Percentiles rank a stretch among this genome's conserved stretches.
Evolutionary conservation across 768 basidiomycete genomes (phyloP).

Genomic region (Russula earlei): DNA sequence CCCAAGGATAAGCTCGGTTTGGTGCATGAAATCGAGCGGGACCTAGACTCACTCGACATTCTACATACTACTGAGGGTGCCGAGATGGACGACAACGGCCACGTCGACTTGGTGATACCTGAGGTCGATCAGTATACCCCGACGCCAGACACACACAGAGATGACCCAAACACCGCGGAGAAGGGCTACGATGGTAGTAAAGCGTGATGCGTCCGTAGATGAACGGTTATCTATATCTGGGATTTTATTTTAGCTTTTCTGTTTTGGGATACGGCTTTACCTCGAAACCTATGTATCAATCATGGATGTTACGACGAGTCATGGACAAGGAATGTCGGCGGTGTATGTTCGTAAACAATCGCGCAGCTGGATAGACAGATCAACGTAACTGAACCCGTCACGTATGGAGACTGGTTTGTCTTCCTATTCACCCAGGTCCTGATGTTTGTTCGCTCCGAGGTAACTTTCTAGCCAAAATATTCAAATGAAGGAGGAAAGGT

Average conservation of each 20-base stretch:
- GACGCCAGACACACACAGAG: neutral
- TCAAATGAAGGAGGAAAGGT: too few species aligned
- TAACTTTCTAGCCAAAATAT: too few species aligned
- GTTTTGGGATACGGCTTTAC: neutral
- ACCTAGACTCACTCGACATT: constrained; percentile 44
- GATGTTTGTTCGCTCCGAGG: too few species aligned
- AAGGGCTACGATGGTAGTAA: neutral
- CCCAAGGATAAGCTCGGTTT: constrained; percentile 65
- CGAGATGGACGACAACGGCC: constrained; percentile 51
- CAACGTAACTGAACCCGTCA: too few species aligned
- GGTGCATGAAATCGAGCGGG: constrained; percentile 52
- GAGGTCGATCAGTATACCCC: constrained; percentile 17
- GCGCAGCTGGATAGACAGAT: neutral
- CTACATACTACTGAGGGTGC: constrained; percentile 40
- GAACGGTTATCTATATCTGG: neutral
- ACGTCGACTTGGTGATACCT: constrained; percentile 41
- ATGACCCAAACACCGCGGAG: neutral
- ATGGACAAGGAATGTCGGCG: neutral
- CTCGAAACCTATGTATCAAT: neutral
- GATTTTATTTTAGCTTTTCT: neutral
- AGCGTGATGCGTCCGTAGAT: neutral
- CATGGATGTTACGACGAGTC: neutral
- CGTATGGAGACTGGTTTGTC: too few species aligned
- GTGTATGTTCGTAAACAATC: neutral
- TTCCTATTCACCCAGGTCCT: too few species aligned